Conservation (phyloP, 2,329 filamentous ascomycete species). For the Trichophyton schoenleinii region DNA sequence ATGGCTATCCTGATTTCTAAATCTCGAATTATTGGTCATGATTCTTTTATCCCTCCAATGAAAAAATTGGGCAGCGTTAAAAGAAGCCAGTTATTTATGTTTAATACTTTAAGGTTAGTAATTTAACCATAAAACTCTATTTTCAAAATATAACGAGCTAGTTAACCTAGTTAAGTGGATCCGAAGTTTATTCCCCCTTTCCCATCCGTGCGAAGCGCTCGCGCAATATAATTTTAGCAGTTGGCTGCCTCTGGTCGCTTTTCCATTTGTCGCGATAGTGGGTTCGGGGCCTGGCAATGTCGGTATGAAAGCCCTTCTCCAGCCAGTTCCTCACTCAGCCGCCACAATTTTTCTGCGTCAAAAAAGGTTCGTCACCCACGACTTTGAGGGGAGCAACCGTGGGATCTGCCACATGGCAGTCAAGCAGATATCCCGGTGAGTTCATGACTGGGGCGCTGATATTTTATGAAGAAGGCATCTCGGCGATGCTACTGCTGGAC, state of each 20-base stretch:
- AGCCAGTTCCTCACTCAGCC: not conserved
- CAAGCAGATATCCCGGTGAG: not conserved
- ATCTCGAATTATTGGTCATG: too few relatives aligned
- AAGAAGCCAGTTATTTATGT: too few relatives aligned
- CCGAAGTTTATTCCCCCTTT: too few relatives aligned
- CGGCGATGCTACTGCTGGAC: not conserved
- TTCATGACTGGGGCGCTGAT: not conserved
- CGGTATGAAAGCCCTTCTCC: not conserved
- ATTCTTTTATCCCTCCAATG: too few relatives aligned
- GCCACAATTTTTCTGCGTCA: not conserved
- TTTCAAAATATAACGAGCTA: too few relatives aligned
- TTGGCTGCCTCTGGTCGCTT: not conserved
- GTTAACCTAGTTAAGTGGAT: too few relatives aligned
- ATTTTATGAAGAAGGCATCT: not conserved
- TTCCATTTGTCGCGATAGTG: not conserved
- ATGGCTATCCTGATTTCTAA: too few relatives aligned
- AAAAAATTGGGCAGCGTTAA: too few relatives aligned
- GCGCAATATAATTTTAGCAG: not conserved
- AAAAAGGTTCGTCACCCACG: not conserved
- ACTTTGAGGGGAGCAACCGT: not conserved
- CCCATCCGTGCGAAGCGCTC: too few relatives aligned
- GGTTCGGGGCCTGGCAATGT: not conserved
- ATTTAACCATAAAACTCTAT: too few relatives aligned
- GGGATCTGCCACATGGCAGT: not conserved
- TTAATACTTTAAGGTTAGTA: too few relatives aligned